Evolutionary conservation across 345 rosid species (phyloP).

Genomic region (Toxicodendron radicans): DNA sequence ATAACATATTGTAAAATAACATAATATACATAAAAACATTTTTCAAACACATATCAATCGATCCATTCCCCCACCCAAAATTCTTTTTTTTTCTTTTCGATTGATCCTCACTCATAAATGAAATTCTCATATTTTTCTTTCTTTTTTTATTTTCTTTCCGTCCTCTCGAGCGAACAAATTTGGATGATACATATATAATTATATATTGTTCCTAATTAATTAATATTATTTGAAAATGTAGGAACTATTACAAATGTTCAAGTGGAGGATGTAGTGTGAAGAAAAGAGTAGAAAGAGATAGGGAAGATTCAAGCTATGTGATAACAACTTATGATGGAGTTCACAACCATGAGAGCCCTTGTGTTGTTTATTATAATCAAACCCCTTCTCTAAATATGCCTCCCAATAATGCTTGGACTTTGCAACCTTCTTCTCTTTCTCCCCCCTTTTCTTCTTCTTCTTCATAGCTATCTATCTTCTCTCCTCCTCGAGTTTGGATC

Average conservation of each 20-base stretch:
- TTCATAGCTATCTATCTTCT: background rate
- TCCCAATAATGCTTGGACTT: constrained; percentile 16
- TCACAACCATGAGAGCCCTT: constrained; percentile 71
- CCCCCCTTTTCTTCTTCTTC: constrained; percentile 22
- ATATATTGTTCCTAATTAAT: no score
- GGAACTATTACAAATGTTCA: constrained; percentile 84
- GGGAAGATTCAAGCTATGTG: constrained; percentile 57
- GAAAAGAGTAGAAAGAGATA: constrained; percentile 84
- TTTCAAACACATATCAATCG: no score
- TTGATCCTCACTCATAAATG: no score
- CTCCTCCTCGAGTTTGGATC: background rate
- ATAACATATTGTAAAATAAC: no score
- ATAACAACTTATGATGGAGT: constrained; percentile 82
- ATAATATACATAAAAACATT: no score
- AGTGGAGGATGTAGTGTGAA: constrained; percentile 72
- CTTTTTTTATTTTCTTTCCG: no score
- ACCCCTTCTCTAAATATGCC: constrained; percentile 16
- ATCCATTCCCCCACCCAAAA: no score
- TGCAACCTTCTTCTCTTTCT: constrained; percentile 20
- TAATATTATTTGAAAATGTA: constrained; percentile 15
- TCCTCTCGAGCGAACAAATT: no score
- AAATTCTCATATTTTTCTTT: background rate
- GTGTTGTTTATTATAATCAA: constrained; percentile 36
- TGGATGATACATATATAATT: no score
- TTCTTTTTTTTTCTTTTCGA: no score